phyloP scores from a whole-genome alignment of 2,329 filamentous ascomycete species.

The Botryosphaeria dothidea region DNA sequence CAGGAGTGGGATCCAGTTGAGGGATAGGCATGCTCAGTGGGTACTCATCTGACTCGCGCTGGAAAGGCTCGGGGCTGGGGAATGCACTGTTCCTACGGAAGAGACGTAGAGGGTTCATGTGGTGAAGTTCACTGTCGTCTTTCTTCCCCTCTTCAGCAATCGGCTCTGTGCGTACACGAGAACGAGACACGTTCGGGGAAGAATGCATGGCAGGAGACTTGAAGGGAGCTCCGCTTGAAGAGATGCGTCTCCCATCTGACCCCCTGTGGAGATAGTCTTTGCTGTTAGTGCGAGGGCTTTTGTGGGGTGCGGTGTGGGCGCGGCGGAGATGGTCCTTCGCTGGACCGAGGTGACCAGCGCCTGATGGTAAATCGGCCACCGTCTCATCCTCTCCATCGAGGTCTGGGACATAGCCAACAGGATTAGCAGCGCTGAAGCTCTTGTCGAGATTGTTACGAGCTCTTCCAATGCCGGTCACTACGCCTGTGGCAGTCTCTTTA shows the following conservation, averaged over 20 bases:
- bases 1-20: neutral
- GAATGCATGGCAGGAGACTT: neutral
- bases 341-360: neutral
- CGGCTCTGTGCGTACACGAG: neutral
- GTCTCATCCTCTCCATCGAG: neutral
- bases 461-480: slow-evolving; percentile 2
- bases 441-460: neutral
- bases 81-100: slow-evolving; percentile 11
- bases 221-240: neutral
- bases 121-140: neutral
- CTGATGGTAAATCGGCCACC: neutral
- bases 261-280: slow-evolving; percentile 13
- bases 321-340: slow-evolving; percentile 1
- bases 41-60: slow-evolving; percentile 30
- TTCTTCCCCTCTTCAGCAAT: neutral
- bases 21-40: slow-evolving; percentile 22
- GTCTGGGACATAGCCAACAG: slow-evolving; percentile 1
- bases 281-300: neutral
- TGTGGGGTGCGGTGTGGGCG: neutral
- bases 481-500: neutral
- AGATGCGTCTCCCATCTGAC: neutral
- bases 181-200: neutral
- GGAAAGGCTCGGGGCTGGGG: slow-evolving; percentile 14
- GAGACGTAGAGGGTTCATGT: slow-evolving; percentile 10
- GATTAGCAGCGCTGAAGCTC: neutral